Evolutionary conservation across 176 grass and related monocot species (phyloP).

Genomic region (Phoenix roebelenii): DNA sequence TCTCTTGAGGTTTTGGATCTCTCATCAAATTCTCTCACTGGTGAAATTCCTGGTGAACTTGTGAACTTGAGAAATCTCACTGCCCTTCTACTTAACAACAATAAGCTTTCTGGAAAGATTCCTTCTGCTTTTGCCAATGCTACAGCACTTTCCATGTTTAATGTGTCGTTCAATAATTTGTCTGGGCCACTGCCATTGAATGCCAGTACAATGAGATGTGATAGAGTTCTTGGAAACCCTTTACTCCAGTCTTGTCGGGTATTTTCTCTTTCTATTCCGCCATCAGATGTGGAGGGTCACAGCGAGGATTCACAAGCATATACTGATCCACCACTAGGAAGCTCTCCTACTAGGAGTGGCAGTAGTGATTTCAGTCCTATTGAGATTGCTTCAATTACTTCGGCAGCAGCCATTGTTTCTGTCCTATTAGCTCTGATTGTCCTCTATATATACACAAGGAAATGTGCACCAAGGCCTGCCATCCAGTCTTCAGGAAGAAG

Average conservation of each 20-base stretch:
- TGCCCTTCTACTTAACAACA: conserved; percentile 57
- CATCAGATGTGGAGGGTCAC: conserved; percentile 14
- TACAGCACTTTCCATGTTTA: conserved; percentile 42
- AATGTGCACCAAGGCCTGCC: conserved; percentile 51
- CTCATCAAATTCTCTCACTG: conserved; percentile 64
- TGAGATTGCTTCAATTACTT: conserved; percentile 91
- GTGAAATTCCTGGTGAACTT: conserved; percentile 50
- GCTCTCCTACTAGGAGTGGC: conserved; percentile 11
- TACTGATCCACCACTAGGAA: conserved; percentile 25
- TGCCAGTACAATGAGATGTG: conserved; percentile 28
- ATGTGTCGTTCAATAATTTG: conserved; percentile 83
- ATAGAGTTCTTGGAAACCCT: conserved; percentile 44
- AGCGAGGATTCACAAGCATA: conserved; percentile 12
- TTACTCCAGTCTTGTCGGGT: conserved; percentile 40
- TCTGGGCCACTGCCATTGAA: conserved; percentile 49
- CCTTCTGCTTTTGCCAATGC: conserved; percentile 29
- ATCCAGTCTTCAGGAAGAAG: conserved; percentile 42
- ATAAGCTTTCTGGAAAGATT: conserved; percentile 59
- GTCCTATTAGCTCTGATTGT: conserved; percentile 73
- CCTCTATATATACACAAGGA: conserved; percentile 76
- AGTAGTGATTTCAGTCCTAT: conserved; percentile 63
- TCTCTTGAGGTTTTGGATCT: conserved; percentile 76
- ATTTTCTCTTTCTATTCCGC: conserved; percentile 22
- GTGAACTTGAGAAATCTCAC: conserved; percentile 43
- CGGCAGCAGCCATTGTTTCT: conserved; percentile 82